A percentile compares a stretch with the other conserved stretches of the same genome.
Conservation (phyloP, 2,329 filamentous ascomycete species). For the Colletotrichum euphorbiae region DNA sequence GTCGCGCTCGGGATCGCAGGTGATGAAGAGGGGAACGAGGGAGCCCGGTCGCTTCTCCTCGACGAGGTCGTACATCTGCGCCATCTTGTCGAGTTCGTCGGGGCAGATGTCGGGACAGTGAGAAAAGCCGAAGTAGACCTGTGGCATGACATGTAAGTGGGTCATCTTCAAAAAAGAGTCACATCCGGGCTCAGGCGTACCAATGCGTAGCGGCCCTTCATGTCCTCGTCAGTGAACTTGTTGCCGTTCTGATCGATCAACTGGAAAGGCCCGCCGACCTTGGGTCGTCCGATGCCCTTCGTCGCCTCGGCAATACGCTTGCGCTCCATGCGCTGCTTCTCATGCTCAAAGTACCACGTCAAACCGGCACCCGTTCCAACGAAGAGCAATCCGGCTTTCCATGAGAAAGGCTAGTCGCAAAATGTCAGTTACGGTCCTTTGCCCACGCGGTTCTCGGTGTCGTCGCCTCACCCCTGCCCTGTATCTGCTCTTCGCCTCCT, state of each 20-base stretch:
- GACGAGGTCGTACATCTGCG: slow-evolving; percentile 86
- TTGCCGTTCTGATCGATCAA: slow-evolving; percentile 85
- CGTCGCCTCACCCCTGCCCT: slow-evolving; percentile 62
- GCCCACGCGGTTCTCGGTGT: too few species aligned
- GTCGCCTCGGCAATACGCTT: slow-evolving; percentile 90
- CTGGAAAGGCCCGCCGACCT: slow-evolving; percentile 89
- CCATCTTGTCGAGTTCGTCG: slow-evolving; percentile 99
- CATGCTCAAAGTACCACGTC: slow-evolving; percentile 90
- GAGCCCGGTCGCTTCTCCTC: slow-evolving; percentile 62
- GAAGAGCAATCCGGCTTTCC: slow-evolving; percentile 90
- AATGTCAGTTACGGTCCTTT: slow-evolving; percentile 26
- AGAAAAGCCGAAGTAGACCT: slow-evolving; percentile 99
- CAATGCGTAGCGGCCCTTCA: slow-evolving; percentile 88
- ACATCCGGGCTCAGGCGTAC: slow-evolving; percentile 57
- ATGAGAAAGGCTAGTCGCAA: slow-evolving; percentile 82
- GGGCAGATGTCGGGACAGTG: slow-evolving; percentile 99
- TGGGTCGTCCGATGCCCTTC: slow-evolving; percentile 92
- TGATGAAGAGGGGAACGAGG: slow-evolving; percentile 88
- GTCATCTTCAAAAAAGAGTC: not conserved
- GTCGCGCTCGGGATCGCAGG: slow-evolving; percentile 93
- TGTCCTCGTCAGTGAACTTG: slow-evolving; percentile 79
- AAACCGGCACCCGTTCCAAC: slow-evolving; percentile 80
- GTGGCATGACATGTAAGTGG: slow-evolving; percentile 11
- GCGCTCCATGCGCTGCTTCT: slow-evolving; percentile 91
- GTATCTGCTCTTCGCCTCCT: slow-evolving; percentile 69